Conservation (phyloP, 1,139 yeast species). For the Casaregolazyma suthepensis region DNA sequence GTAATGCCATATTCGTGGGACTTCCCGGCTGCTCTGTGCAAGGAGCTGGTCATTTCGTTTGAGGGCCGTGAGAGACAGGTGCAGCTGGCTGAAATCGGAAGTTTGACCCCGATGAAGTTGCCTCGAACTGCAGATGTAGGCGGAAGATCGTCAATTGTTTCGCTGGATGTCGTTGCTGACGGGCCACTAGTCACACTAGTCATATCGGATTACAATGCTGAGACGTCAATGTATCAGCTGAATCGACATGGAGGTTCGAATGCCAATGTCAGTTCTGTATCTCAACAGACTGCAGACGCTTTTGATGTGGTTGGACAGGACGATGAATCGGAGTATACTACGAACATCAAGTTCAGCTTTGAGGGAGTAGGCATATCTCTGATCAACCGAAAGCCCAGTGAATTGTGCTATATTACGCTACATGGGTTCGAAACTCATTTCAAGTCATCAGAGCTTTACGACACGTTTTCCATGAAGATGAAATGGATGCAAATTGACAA, state of each 20-base stretch:
- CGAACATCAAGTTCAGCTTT: conserved; percentile 56
- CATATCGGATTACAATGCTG: conserved; percentile 75
- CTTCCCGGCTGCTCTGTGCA: conserved; percentile 82
- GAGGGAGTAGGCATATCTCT: conserved; percentile 90
- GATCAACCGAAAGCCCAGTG: conserved; percentile 64
- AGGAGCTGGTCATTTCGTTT: conserved; percentile 70
- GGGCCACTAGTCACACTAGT: conserved; percentile 90
- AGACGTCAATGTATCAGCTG: conserved; percentile 62
- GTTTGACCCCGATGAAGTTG: conserved; percentile 75
- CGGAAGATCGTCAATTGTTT: conserved; percentile 44
- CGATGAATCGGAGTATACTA: conserved; percentile 42
- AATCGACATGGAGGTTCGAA: conserved; percentile 14
- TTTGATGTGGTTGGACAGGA: conserved; percentile 66
- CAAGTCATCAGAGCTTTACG: conserved; percentile 79
- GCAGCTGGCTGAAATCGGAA: conserved; percentile 89
- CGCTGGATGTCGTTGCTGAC: conserved; percentile 89
- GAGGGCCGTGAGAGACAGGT: conserved; percentile 67
- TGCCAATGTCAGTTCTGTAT: background rate
- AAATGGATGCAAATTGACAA: conserved; percentile 96
- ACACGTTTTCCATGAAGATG: conserved; percentile 69
- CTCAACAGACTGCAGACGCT: conserved; percentile 10
- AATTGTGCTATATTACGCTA: conserved; percentile 72
- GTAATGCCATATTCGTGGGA: conserved; percentile 99
- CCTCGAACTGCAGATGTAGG: conserved; percentile 39
- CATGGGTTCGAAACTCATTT: conserved; percentile 77